Conservation (phyloP, 495 filamentous ascomycete genomes). For the Parmelia sp. region DNA sequence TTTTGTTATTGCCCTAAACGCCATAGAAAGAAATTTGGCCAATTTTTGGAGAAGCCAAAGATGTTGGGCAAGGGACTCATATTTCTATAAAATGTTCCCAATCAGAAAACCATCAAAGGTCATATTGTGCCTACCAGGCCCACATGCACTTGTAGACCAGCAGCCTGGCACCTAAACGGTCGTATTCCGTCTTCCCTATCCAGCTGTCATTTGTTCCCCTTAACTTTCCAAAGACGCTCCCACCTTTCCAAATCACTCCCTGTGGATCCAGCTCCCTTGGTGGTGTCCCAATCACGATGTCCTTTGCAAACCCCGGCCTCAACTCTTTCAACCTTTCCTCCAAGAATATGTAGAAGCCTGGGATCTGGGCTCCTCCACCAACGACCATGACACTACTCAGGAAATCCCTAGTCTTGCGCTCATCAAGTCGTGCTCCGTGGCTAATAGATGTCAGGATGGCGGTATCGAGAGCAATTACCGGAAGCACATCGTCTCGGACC, state of each 20-base stretch:
- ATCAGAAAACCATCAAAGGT: background rate
- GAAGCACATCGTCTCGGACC: slow-evolving; percentile 75
- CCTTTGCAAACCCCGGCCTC: slow-evolving; percentile 64
- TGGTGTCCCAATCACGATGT: slow-evolving; percentile 81
- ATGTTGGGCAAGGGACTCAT: background rate
- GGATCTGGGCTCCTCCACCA: slow-evolving; percentile 78
- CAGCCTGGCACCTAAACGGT: slow-evolving; percentile 71
- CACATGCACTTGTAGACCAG: slow-evolving; percentile 87
- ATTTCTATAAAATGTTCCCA: too few relatives aligned
- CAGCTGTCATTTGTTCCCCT: slow-evolving; percentile 82
- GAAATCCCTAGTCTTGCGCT: slow-evolving; percentile 87
- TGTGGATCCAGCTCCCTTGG: slow-evolving; percentile 91
- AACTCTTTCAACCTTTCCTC: slow-evolving; percentile 70
- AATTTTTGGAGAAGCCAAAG: background rate
- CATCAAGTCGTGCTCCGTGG: slow-evolving; percentile 80
- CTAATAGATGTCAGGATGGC: slow-evolving; percentile 84
- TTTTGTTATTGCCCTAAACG: too few relatives aligned
- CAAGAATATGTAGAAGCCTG: slow-evolving; percentile 65
- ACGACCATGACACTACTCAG: slow-evolving; percentile 93
- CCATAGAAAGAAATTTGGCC: background rate
- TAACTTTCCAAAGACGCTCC: slow-evolving; percentile 93
- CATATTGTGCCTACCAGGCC: slow-evolving; percentile 44
- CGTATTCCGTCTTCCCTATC: slow-evolving; percentile 84
- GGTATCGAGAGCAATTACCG: slow-evolving; percentile 73
- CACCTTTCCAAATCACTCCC: slow-evolving; percentile 95